These are phyloP conservation scores for Colletotrichum liaoningense DNA, from an alignment of 2,329 filamentous ascomycete species.

Conservation along the genomic window DNA sequence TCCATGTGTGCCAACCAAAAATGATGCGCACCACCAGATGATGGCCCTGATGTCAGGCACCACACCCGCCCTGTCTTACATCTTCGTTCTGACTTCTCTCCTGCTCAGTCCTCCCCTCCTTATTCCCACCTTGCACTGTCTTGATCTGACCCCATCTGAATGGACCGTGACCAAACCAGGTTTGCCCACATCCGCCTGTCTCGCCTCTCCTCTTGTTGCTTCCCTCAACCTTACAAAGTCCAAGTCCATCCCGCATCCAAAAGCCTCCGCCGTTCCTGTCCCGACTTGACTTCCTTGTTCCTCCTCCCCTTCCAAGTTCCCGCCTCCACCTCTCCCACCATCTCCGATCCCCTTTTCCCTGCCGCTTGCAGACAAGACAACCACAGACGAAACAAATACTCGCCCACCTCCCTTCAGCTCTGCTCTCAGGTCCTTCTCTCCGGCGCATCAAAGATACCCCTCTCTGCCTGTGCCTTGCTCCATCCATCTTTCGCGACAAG, in stretches of 20 bases:
- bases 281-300: slow-evolving; percentile 1
- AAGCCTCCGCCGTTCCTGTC: slow-evolving; percentile 14
- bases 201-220: neutral
- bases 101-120: slow-evolving; percentile 1
- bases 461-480: neutral
- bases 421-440: neutral
- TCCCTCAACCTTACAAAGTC: slow-evolving; percentile 28
- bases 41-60: slow-evolving; percentile 31
- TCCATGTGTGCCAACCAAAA: neutral
- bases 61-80: slow-evolving; percentile 1
- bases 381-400: slow-evolving; percentile 28
- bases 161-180: neutral
- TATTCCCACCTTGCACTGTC: slow-evolving; percentile 18
- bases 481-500: neutral
- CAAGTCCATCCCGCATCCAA: slow-evolving; percentile 31
- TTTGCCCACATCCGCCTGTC: slow-evolving; percentile 2
- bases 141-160: neutral
- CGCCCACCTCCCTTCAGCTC: slow-evolving; percentile 11
- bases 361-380: slow-evolving; percentile 17
- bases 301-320: slow-evolving; percentile 13
- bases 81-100: neutral
- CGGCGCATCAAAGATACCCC: slow-evolving; percentile 14
- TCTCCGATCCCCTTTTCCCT: slow-evolving; percentile 29
- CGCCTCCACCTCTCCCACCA: slow-evolving; percentile 19
- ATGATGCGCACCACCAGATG: slow-evolving; percentile 18